These are phyloP conservation scores for Spinacia oleracea DNA, from an alignment of 179 eudicot species.

Conservation along the genomic window DNA sequence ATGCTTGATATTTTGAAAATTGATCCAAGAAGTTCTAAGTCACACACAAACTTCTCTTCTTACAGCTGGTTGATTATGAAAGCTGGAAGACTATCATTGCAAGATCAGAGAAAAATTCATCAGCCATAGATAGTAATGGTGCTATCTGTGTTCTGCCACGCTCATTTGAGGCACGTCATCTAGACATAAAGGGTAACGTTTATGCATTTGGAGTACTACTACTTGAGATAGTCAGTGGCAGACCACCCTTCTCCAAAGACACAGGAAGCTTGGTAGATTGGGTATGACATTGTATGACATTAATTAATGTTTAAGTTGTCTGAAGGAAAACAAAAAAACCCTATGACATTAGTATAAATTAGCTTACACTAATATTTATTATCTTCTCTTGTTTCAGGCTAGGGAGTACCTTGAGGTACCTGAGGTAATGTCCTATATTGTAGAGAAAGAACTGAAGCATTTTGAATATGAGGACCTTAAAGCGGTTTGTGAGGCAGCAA, in stretches of 20 bases:
- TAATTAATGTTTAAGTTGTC: background rate
- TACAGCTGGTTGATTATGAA: conserved; percentile 94
- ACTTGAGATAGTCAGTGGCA: conserved; percentile 85
- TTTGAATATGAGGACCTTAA: conserved; percentile 66
- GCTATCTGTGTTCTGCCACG: conserved; percentile 75
- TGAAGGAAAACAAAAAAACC: too few relatives aligned
- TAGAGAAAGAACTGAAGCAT: conserved; percentile 80
- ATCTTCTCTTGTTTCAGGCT: conserved; percentile 51
- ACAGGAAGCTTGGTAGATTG: conserved; percentile 81
- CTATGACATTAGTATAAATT: too few relatives aligned
- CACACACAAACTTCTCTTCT: background rate
- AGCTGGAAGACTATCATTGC: conserved; percentile 87
- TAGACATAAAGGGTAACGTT: conserved; percentile 73
- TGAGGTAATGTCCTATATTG: conserved; percentile 56
- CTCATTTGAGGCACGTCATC: conserved; percentile 66
- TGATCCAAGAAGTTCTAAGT: background rate
- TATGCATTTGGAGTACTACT: conserved; percentile 80
- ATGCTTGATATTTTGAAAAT: background rate
- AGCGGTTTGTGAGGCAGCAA: conserved; percentile 67
- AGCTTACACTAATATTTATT: background rate
- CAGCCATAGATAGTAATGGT: conserved; percentile 63
- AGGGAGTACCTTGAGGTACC: conserved; percentile 64
- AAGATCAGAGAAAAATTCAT: conserved; percentile 80
- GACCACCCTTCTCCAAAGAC: conserved; percentile 67
- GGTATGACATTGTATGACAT: too few relatives aligned